phyloP scores from a whole-genome alignment of 305 asterid genomes.

The Fraxinus paxiana region DNA sequence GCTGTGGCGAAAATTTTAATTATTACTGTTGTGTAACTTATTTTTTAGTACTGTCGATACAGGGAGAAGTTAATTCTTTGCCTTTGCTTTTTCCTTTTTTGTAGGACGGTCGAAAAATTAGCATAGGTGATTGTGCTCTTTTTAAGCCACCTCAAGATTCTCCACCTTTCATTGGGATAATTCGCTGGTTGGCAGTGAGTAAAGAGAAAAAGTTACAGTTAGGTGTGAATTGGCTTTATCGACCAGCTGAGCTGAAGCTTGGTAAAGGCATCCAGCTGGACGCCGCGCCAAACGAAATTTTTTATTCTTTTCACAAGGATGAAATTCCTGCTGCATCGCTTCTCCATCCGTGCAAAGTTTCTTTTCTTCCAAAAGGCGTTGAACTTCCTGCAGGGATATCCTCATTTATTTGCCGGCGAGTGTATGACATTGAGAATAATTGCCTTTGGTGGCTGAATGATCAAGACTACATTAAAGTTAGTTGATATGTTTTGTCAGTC shows the following conservation, averaged over 20 bases:
- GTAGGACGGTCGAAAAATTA: conserved; percentile 55
- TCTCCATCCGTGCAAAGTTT: conserved; percentile 96
- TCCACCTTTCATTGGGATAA: conserved; percentile 58
- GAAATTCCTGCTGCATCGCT: conserved; percentile 80
- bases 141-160: conserved; percentile 49
- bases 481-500: conserved; percentile 29
- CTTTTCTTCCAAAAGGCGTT: conserved; percentile 86
- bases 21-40: not conserved
- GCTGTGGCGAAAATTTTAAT: not conserved
- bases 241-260: conserved; percentile 86
- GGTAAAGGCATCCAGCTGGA: conserved; percentile 64
- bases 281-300: conserved; percentile 66
- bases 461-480: conserved; percentile 72
- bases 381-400: conserved; percentile 76
- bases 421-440: conserved; percentile 69
- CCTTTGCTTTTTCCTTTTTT: not conserved
- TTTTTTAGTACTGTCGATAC: not conserved
- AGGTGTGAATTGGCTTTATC: conserved; percentile 87
- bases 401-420: conserved; percentile 82
- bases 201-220: conserved; percentile 53
- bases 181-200: conserved; percentile 44
- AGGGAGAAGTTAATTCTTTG: not conserved
- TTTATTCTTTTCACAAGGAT: conserved; percentile 52
- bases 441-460: conserved; percentile 91
- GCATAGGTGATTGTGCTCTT: conserved; percentile 58